These are phyloP conservation scores for Acidomyces sp. DNA, from an alignment of 495 filamentous ascomycete species.

Conservation along the genomic window DNA sequence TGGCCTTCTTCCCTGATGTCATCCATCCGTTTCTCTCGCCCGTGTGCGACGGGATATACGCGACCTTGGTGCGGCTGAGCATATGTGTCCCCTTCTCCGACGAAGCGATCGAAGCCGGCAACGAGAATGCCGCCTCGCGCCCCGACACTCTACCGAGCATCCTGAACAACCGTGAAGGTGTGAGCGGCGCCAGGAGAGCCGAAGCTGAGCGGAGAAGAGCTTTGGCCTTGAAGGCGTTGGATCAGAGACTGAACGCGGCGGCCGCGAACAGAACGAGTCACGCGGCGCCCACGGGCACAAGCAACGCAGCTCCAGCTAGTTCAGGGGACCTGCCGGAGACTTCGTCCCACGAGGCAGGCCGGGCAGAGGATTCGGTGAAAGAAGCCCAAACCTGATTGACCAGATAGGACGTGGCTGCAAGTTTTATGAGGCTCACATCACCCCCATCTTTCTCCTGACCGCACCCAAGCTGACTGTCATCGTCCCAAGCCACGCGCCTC, in stretches of 20 bases:
- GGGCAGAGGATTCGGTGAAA: too few relatives aligned
- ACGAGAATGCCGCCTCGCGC: conserved; percentile 51
- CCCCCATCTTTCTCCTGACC: too few relatives aligned
- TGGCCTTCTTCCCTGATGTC: conserved; percentile 86
- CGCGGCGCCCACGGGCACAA: too few relatives aligned
- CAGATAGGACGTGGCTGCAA: too few relatives aligned
- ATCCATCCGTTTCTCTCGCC: conserved; percentile 63
- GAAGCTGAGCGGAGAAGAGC: conserved; percentile 86
- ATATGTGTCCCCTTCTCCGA: conserved; percentile 78
- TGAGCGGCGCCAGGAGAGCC: conserved; percentile 56
- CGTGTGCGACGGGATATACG: conserved; percentile 62
- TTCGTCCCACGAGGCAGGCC: too few relatives aligned
- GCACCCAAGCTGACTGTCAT: too few relatives aligned
- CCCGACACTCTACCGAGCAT: conserved; percentile 55
- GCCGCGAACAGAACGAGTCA: too few relatives aligned
- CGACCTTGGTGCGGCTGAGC: conserved; percentile 53
- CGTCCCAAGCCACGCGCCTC: too few relatives aligned
- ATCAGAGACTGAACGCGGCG: conserved; percentile 83
- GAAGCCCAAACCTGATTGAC: too few relatives aligned
- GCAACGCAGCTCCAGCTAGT: too few relatives aligned
- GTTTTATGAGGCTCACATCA: too few relatives aligned
- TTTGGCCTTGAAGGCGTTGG: conserved; percentile 76
- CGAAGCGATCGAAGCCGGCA: conserved; percentile 70
- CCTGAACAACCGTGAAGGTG: conserved; percentile 38
- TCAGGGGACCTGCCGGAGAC: too few relatives aligned